Conservation (phyloP, 768 basidiomycete genomes). For the Boletus tomentosulus region DNA sequence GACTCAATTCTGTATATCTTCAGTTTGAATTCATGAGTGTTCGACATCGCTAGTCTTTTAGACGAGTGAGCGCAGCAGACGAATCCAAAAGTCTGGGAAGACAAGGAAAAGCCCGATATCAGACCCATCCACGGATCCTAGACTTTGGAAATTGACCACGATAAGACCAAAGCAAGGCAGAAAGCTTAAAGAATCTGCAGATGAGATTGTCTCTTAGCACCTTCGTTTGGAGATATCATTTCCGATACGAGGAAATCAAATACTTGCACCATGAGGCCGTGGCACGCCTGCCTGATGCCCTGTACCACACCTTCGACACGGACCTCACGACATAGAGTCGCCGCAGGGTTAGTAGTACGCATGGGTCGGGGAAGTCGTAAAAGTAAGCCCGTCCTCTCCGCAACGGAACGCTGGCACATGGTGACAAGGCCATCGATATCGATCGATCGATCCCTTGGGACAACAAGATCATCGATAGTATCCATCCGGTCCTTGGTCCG, state of each 20-base stretch:
- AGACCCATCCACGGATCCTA: neutral
- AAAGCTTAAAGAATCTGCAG: neutral
- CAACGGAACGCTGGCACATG: neutral
- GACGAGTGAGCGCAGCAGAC: neutral
- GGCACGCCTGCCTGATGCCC: neutral
- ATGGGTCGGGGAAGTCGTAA: neutral
- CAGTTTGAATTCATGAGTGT: neutral
- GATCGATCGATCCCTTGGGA: constrained; percentile 5
- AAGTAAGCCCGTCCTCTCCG: neutral
- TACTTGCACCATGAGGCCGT: neutral
- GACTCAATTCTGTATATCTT: constrained; percentile 3
- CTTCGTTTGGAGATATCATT: neutral
- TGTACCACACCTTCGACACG: neutral
- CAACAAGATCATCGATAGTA: neutral
- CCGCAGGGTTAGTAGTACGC: neutral
- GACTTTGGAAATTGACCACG: neutral
- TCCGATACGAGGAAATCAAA: neutral
- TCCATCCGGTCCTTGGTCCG: neutral
- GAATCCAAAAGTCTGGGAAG: neutral
- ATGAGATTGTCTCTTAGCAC: neutral
- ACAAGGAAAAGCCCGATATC: neutral
- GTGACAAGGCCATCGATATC: neutral
- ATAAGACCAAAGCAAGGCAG: neutral
- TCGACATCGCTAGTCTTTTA: neutral
- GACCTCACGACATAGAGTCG: neutral